Conservation (phyloP, 2,329 filamentous ascomycete species). For the Apiospora hydei region DNA sequence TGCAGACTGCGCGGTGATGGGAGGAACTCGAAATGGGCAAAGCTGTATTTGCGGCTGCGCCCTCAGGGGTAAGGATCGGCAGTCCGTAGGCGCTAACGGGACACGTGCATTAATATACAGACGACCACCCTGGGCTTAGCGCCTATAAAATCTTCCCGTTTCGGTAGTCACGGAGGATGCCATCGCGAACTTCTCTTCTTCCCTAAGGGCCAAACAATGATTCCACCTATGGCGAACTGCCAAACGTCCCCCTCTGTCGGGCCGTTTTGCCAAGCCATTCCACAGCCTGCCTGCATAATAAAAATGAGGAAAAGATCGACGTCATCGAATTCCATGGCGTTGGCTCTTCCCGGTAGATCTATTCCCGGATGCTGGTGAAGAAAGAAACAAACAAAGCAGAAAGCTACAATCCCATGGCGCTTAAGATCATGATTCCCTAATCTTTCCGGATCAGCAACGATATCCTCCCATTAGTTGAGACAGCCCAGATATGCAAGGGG, state of each 20-base stretch:
- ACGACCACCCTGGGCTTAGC: background rate
- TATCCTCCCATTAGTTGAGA: background rate
- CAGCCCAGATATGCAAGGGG: slow-evolving; percentile 1
- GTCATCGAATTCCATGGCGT: background rate
- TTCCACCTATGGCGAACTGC: background rate
- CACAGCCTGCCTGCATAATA: background rate
- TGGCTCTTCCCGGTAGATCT: background rate
- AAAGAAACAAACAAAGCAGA: background rate
- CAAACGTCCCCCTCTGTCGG: background rate
- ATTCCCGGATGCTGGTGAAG: background rate
- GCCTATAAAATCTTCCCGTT: background rate
- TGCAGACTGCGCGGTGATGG: background rate
- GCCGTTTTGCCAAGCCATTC: slow-evolving; percentile 14
- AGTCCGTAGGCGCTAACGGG: slow-evolving; percentile 9
- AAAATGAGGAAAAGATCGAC: slow-evolving; percentile 3
- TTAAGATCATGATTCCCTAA: background rate
- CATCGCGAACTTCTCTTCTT: background rate
- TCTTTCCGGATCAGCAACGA: slow-evolving; percentile 6
- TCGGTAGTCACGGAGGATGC: slow-evolving; percentile 1
- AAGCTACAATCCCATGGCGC: background rate
- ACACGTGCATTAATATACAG: background rate
- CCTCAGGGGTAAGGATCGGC: slow-evolving; percentile 16
- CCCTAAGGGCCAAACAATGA: background rate
- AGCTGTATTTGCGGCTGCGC: background rate
- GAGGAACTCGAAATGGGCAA: background rate